These are phyloP conservation scores for Crithidia sp. DNA, from an alignment of 208 protist genomes.

Conservation along the genomic window DNA sequence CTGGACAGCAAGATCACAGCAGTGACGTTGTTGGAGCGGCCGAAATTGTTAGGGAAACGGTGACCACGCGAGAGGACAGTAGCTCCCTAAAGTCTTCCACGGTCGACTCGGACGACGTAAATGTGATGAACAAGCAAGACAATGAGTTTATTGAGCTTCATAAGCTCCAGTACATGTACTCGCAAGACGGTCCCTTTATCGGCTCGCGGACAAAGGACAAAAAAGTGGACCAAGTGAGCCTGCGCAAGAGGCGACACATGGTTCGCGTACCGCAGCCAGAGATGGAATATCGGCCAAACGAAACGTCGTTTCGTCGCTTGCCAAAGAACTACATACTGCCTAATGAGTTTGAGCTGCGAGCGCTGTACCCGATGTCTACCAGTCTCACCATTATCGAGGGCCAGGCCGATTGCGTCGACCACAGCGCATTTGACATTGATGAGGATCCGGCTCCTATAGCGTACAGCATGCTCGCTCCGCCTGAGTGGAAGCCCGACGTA, in stretches of 20 bases:
- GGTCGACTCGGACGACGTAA: constrained; percentile 50
- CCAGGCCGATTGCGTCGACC: constrained; percentile 82
- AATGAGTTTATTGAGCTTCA: constrained; percentile 61
- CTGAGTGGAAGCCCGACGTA: constrained; percentile 55
- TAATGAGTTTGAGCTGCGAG: constrained; percentile 84
- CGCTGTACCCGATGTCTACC: constrained; percentile 80
- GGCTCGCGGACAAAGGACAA: constrained; percentile 70
- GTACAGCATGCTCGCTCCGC: constrained; percentile 82
- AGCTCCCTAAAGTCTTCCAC: constrained; percentile 24
- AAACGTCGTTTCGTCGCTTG: constrained; percentile 83
- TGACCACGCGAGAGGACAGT: constrained; percentile 6
- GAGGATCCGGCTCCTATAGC: constrained; percentile 68
- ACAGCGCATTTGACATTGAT: constrained; percentile 70
- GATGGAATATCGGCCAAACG: constrained; percentile 67
- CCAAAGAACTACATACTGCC: constrained; percentile 75
- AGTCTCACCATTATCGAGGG: constrained; percentile 67
- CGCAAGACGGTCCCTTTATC: constrained; percentile 84
- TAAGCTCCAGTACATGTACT: constrained; percentile 78
- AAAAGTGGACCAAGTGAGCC: constrained; percentile 39
- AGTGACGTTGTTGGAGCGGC: constrained; percentile 24
- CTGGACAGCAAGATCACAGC: not conserved
- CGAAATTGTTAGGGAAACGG: constrained; percentile 61
- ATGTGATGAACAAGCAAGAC: constrained; percentile 46
- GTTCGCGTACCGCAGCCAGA: constrained; percentile 78
- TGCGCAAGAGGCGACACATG: constrained; percentile 60